Conservation (phyloP, 2,329 filamentous ascomycete genomes). For the Fusarium nisikadoi region DNA sequence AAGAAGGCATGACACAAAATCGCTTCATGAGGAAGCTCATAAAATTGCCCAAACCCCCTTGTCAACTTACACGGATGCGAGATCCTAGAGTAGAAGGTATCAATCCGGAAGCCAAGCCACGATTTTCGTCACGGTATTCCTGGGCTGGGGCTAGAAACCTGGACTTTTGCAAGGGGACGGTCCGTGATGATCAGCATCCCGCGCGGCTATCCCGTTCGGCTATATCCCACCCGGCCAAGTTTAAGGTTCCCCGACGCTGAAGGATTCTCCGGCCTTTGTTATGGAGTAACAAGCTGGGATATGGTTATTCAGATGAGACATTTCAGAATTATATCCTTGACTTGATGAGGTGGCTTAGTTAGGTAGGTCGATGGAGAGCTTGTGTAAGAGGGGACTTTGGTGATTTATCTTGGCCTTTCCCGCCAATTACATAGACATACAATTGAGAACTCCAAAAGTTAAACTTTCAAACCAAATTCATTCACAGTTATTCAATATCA, state of each 20-base stretch:
- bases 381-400: neutral
- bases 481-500: neutral
- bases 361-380: neutral
- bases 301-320: neutral
- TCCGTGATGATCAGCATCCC: constrained; percentile 1
- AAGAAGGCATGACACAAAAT: neutral
- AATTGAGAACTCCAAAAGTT: neutral
- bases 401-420: neutral
- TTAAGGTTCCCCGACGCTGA: neutral
- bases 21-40: neutral
- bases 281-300: neutral
- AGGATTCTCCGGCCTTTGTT: neutral
- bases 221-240: constrained; percentile 2
- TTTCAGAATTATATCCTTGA: neutral
- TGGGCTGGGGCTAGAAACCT: neutral
- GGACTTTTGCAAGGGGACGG: neutral
- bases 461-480: accelerated
- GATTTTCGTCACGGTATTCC: neutral
- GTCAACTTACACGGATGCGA: neutral
- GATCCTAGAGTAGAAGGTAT: constrained; percentile 1
- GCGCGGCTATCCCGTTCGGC: constrained; percentile 8
- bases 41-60: neutral
- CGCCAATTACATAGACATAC: neutral
- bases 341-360: neutral
- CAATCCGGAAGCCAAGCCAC: neutral